These are phyloP conservation scores for Allomyces arbusculus DNA, from an alignment of 192 early-diverging fungal genomes.

Conservation along the genomic window DNA sequence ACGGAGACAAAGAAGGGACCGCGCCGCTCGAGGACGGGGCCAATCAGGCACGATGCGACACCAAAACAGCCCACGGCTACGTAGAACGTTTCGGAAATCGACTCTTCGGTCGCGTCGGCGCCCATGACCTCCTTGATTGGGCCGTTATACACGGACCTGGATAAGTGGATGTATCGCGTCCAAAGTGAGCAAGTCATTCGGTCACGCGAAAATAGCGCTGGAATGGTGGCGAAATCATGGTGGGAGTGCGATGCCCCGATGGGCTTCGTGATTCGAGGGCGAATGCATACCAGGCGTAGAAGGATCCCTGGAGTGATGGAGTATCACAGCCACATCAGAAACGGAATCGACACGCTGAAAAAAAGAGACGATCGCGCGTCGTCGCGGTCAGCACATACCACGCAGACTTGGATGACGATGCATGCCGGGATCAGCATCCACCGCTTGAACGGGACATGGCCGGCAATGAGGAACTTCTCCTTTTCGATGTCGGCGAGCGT, in stretches of 20 bases:
- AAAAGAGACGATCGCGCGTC: no score
- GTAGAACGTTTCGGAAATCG: slow-evolving; percentile 38
- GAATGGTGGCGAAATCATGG: no score
- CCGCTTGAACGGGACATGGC: slow-evolving; percentile 22
- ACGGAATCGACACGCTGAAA: no score
- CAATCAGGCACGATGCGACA: slow-evolving; percentile 26
- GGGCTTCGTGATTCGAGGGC: slow-evolving; percentile 7
- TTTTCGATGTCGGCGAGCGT: no score
- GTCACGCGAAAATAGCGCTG: no score
- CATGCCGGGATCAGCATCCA: slow-evolving; percentile 38
- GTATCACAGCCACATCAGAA: no score
- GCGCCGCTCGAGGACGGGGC: slow-evolving; percentile 37
- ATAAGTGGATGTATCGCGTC: no score
- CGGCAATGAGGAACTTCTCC: slow-evolving; percentile 6
- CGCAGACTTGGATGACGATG: slow-evolving; percentile 36
- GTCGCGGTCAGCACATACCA: not conserved
- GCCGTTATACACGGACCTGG: slow-evolving; percentile 21
- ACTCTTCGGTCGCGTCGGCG: slow-evolving; percentile 1
- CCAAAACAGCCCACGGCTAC: slow-evolving; percentile 35
- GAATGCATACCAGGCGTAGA: slow-evolving; percentile 45
- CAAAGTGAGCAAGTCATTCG: no score
- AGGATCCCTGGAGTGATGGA: slow-evolving; percentile 14
- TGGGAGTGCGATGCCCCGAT: no score
- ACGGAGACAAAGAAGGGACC: slow-evolving; percentile 28
- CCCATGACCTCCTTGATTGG: slow-evolving; percentile 7